Evolutionary conservation across 139 green algal genomes (phyloP).

Genomic region (Desmodesmus armatus): DNA sequence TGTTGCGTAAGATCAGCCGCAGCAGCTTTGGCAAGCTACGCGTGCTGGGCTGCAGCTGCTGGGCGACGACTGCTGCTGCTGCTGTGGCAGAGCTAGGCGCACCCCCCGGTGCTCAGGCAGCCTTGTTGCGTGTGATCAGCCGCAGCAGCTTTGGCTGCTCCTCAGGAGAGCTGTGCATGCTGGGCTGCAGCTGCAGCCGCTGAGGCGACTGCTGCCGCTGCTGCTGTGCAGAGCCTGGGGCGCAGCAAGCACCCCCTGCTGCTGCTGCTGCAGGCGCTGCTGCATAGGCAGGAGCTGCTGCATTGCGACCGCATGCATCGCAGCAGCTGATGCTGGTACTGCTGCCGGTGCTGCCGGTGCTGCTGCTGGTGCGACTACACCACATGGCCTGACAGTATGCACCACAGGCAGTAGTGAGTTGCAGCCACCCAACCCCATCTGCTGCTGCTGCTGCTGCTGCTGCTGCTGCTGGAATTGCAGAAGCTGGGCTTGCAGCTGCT

Average conservation of each 20-base stretch:
- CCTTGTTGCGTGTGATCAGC: slow-evolving; percentile 25
- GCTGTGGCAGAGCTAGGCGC: too few relatives aligned
- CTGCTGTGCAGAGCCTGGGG: too few relatives aligned
- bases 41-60: too few relatives aligned
- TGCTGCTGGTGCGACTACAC: slow-evolving; percentile 1
- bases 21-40: too few relatives aligned
- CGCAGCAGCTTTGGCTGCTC: slow-evolving; percentile 25
- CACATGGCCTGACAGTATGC: slow-evolving; percentile 30
- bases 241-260: not conserved
- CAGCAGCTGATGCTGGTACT: not conserved
- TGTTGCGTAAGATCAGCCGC: too few relatives aligned
- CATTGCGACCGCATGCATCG: not conserved
- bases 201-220: not conserved
- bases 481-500: not conserved
- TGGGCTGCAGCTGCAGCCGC: not conserved
- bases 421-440: too few relatives aligned
- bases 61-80: too few relatives aligned
- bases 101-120: too few relatives aligned
- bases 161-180: not conserved
- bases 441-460: not conserved
- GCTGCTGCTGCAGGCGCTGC: slow-evolving; percentile 1
- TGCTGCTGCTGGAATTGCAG: slow-evolving; percentile 5
- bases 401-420: slow-evolving; percentile 30
- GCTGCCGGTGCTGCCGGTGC: not conserved
- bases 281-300: not conserved